Base-by-base conservation (phyloP, 2,329 filamentous ascomycete genomes). In the Didymellaceae sp. region DNA sequence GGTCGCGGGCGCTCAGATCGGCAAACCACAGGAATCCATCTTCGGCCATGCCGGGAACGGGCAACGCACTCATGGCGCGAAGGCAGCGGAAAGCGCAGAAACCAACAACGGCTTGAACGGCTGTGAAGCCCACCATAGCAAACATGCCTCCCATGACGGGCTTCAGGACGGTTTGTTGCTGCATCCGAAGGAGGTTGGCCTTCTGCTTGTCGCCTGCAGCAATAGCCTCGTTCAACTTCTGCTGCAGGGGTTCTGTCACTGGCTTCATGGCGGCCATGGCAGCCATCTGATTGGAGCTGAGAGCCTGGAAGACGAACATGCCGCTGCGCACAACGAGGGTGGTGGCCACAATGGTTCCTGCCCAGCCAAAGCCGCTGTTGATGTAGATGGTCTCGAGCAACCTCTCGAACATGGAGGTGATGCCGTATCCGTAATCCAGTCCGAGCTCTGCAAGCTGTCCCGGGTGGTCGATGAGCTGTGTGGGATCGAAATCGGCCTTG, bases 361-460 rank as follows among this genome's bases (percentile, higher is more conserved):
- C 91, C 94, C 94, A 97, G 10, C 91, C 90, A 46, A 90, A 74
- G 26, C 88, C 90, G 6, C 69, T 77, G 62, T 82, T 87, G 54
- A 97, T 79, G 74, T 99, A 91, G 31, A 95, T 70, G 68, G 93
- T 86, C 78, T 99, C 94, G 9, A 97, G 76, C 2, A 84, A 17
- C 80, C 82, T 92, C 75, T 97, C 82, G 72, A 94, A 85, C 13
- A 84, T 59, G 4, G 86, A 77, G 0, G 91, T 90, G 5, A 89
- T 84, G 13, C 93, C 93, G 78, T 79, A 92, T 68, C 93, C 91
- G 66, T 88, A 97, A 64, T 97, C 90, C 17, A 99, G 78, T 3
- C 94, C 94, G 9, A 97, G 79, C 6, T 85, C 81, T 61, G 89
- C 84, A 51, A 99, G 78, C 67, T 92, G 97, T 55, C 94, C 94